These are phyloP conservation scores for Picea sitchensis DNA, from an alignment of 75 land plant genomes.

Conservation along the genomic window DNA sequence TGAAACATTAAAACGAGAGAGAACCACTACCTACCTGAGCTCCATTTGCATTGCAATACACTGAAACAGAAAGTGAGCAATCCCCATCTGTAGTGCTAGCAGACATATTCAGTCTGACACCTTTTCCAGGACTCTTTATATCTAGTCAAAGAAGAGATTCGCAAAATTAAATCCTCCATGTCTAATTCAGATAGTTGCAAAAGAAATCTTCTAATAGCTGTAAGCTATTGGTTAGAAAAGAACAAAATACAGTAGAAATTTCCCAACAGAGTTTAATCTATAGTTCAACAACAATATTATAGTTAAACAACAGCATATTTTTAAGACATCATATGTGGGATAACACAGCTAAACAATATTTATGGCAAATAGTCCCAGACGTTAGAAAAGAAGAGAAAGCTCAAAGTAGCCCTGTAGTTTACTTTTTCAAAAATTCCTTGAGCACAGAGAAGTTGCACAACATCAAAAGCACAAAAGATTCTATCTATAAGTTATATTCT, in stretches of 20 bases:
- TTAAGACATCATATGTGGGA: neutral
- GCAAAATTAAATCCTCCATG: neutral
- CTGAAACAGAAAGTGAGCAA: constrained; percentile 78
- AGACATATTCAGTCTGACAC: constrained; percentile 60
- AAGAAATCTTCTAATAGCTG: neutral
- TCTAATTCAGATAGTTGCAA: neutral
- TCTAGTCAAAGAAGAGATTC: constrained; percentile 27
- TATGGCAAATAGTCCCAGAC: neutral
- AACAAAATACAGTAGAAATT: neutral
- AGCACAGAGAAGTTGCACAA: too few species aligned
- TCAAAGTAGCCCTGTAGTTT: neutral
- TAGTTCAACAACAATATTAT: too few species aligned
- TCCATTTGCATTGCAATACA: constrained; percentile 50
- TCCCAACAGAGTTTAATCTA: too few species aligned
- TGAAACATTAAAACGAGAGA: neutral
- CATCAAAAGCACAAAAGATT: too few species aligned
- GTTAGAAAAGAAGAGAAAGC: neutral
- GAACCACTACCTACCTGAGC: constrained; percentile 32
- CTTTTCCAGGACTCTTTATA: constrained; percentile 49
- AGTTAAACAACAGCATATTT: too few species aligned
- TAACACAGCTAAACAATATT: neutral
- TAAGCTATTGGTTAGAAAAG: neutral
- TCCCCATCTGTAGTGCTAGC: constrained; percentile 18
- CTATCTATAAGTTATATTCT: too few species aligned
- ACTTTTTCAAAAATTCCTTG: too few species aligned